Conservation (phyloP, 2,329 filamentous ascomycete species). For the Oidium heveae region DNA sequence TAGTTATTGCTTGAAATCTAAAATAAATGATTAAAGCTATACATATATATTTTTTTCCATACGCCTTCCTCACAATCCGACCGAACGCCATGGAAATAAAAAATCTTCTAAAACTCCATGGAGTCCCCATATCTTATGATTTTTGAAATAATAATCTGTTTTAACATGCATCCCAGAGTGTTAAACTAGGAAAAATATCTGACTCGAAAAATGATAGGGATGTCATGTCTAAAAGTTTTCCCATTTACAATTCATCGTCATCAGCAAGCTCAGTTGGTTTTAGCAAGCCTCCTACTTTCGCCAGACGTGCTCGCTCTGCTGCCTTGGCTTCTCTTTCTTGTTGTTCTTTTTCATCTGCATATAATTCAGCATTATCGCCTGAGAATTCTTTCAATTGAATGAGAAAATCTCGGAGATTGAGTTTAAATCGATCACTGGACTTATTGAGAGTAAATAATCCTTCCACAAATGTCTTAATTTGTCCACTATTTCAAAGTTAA, state of each 20-base stretch:
- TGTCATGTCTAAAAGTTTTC: conserved; percentile 15
- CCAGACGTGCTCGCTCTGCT: conserved; percentile 70
- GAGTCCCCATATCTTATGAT: too few species aligned
- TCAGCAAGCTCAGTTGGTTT: conserved; percentile 93
- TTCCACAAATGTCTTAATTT: conserved; percentile 78
- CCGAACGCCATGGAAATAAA: too few species aligned
- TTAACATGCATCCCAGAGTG: too few species aligned
- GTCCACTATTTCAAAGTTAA: conserved; percentile 27
- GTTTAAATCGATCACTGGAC: conserved; percentile 81
- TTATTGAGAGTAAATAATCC: conserved; percentile 72
- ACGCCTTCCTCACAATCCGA: too few species aligned
- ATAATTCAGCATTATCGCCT: conserved; percentile 85
- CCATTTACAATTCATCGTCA: conserved; percentile 70
- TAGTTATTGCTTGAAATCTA: too few species aligned
- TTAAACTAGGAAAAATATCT: too few species aligned
- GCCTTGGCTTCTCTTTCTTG: conserved; percentile 65
- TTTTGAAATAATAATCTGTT: too few species aligned
- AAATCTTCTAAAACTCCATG: too few species aligned
- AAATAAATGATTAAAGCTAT: too few species aligned
- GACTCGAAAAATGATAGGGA: too few species aligned
- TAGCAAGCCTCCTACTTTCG: conserved; percentile 84
- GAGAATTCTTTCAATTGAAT: conserved; percentile 94
- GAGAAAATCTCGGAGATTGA: conserved; percentile 86
- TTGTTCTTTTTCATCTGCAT: conserved; percentile 81
- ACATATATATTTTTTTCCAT: background rate